A percentile compares a stretch with the other conserved stretches of the same genome.
Evolutionary conservation across 495 filamentous ascomycete genomes (phyloP).

Genomic region (Clohesyomyces aquaticus): DNA sequence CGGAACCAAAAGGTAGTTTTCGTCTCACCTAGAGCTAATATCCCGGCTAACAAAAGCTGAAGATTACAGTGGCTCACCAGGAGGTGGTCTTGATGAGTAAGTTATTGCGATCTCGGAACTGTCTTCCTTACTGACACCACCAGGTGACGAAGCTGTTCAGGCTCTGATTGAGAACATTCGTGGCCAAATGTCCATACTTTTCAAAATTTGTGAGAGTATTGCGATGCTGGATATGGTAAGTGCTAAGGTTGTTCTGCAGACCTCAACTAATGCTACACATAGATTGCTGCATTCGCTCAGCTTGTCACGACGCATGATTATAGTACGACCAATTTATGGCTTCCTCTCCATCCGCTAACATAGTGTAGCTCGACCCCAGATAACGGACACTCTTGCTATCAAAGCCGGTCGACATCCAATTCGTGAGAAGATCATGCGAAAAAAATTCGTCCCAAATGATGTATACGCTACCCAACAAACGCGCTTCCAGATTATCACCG

Average conservation of each 20-base stretch:
- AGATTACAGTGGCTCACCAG: constrained; percentile 74
- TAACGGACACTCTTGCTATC: constrained; percentile 75
- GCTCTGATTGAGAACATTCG: constrained; percentile 69
- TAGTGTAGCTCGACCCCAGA: constrained; percentile 65
- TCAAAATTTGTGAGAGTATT: constrained; percentile 80
- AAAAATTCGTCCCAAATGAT: constrained; percentile 82
- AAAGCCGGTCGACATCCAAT: constrained; percentile 85
- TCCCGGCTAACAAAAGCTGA: constrained; percentile 7
- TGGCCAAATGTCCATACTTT: constrained; percentile 68
- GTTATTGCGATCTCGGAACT: background rate
- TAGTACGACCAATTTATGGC: constrained; percentile 21
- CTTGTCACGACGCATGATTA: constrained; percentile 78
- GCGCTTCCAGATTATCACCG: constrained; percentile 91
- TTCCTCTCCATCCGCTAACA: constrained; percentile 14
- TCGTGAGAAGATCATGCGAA: constrained; percentile 68
- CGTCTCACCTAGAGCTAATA: background rate
- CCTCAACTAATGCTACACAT: background rate
- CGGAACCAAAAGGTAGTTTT: constrained; percentile 47
- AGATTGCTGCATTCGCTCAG: constrained; percentile 72
- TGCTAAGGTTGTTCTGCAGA: background rate
- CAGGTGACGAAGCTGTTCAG: constrained; percentile 65
- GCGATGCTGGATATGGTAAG: constrained; percentile 87
- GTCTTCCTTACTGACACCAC: constrained; percentile 1
- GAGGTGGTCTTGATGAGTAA: constrained; percentile 79
- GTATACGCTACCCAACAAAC: constrained; percentile 76